Percentiles rank a stretch among this genome's conserved stretches.
phyloP scores from a whole-genome alignment of 2,329 filamentous ascomycete species.

The Colletotrichum truncatum region DNA sequence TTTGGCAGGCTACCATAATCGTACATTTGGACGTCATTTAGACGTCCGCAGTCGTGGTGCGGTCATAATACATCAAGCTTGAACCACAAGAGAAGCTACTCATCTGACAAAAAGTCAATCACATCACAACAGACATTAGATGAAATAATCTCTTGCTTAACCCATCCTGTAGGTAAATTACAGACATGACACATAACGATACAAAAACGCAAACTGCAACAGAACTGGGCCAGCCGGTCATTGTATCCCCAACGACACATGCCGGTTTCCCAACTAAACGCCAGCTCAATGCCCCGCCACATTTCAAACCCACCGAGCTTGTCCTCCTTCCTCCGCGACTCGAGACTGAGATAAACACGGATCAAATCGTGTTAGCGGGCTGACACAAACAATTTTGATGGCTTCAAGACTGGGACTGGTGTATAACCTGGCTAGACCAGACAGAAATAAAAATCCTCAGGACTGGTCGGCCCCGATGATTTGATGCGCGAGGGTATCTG shows the following conservation, averaged over 20 bases:
- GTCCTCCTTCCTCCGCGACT: background rate
- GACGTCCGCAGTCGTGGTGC: no score
- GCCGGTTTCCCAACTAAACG: slow-evolving; percentile 20
- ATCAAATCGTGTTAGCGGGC: background rate
- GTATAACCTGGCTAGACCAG: background rate
- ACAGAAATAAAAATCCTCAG: slow-evolving; percentile 30
- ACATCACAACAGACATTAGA: background rate
- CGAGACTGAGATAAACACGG: background rate
- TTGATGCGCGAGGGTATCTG: slow-evolving; percentile 30
- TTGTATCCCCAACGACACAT: slow-evolving; percentile 7
- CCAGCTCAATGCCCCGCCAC: slow-evolving; percentile 16
- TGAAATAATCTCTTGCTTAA: background rate
- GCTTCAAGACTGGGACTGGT: background rate
- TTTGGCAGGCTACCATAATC: no score
- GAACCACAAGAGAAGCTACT: background rate
- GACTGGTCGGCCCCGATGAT: slow-evolving; percentile 17
- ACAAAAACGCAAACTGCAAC: slow-evolving; percentile 12
- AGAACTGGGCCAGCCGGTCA: slow-evolving; percentile 22
- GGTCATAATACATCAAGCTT: no score
- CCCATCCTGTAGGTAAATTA: slow-evolving; percentile 12
- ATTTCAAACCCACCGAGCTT: background rate
- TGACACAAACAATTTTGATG: background rate
- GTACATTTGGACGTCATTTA: no score
- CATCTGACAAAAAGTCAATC: background rate
- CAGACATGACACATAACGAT: slow-evolving; percentile 21